These are phyloP conservation scores for Aegilops tauschii DNA, from an alignment of 176 grass and related monocot species.

Conservation along the genomic window DNA sequence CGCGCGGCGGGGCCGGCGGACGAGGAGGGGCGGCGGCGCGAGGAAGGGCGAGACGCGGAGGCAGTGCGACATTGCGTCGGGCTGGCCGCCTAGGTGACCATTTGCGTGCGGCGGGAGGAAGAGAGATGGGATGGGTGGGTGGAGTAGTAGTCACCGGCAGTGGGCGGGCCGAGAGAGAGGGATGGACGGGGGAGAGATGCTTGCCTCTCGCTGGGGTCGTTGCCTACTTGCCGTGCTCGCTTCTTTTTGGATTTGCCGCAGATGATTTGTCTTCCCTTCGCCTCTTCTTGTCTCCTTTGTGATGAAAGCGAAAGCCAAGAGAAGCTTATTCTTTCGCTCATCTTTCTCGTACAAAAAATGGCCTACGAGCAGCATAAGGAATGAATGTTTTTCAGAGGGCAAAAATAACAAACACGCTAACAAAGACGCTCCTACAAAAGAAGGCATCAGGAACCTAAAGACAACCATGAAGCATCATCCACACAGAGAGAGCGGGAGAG, in stretches of 20 bases:
- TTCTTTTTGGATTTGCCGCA: background rate
- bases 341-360: background rate
- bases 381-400: background rate
- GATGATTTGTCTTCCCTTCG: background rate
- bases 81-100: slow-evolving; percentile 41
- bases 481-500: background rate
- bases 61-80: slow-evolving; percentile 58
- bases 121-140: background rate
- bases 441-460: background rate
- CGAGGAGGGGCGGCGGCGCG: slow-evolving; percentile 40
- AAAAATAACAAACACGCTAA: background rate
- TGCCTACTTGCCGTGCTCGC: slow-evolving; percentile 13
- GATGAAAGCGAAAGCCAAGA: background rate
- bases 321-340: background rate
- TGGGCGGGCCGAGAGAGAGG: background rate
- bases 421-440: background rate
- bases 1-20: slow-evolving; percentile 20
- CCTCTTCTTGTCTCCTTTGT: background rate
- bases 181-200: slow-evolving; percentile 19
- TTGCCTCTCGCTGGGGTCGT: slow-evolving; percentile 36
- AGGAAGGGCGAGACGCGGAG: slow-evolving; percentile 44
- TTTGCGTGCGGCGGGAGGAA: slow-evolving; percentile 45
- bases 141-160: background rate
- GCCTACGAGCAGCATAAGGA: background rate
- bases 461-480: background rate